These are phyloP conservation scores for Fraxinus nigra DNA, from an alignment of 305 asterid genomes.

Conservation along the genomic window DNA sequence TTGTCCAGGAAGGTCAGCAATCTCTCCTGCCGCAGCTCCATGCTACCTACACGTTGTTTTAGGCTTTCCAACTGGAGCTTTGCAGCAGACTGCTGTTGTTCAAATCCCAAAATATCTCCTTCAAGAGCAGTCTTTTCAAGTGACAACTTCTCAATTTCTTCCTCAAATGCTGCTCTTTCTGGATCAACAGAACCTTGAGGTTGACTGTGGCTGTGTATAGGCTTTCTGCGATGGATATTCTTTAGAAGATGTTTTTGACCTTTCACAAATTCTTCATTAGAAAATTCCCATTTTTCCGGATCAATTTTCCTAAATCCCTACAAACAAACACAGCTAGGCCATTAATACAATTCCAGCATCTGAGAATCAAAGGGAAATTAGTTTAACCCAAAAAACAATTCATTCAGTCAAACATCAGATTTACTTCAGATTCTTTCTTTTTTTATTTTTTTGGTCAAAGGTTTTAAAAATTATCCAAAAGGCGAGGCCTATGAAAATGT, in stretches of 20 bases:
- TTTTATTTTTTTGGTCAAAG: neutral
- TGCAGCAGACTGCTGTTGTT: conserved; percentile 65
- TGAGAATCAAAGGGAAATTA: neutral
- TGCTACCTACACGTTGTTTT: conserved; percentile 48
- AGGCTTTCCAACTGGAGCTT: conserved; percentile 58
- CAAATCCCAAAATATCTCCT: conserved; percentile 43
- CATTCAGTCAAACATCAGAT: neutral
- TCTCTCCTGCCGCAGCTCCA: conserved; percentile 75
- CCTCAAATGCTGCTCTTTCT: conserved; percentile 82
- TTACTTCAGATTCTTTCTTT: neutral
- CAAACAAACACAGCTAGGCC: conserved; percentile 7
- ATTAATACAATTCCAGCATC: neutral
- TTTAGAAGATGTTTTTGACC: conserved; percentile 87
- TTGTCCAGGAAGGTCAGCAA: conserved; percentile 56
- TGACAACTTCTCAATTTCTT: conserved; percentile 80
- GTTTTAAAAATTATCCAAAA: neutral
- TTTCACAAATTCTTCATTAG: conserved; percentile 87
- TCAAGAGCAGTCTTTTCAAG: conserved; percentile 69
- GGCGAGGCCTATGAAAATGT: neutral
- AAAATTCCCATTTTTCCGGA: conserved; percentile 95
- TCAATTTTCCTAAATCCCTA: conserved; percentile 95
- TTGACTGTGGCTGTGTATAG: conserved; percentile 94
- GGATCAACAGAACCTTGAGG: conserved; percentile 75
- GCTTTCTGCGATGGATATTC: conserved; percentile 89
- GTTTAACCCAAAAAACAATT: neutral